Evolutionary conservation across 345 rosid genomes (phyloP), one percentile per base, ranked within the genome.

Genomic region (Citrus trifoliata): DNA sequence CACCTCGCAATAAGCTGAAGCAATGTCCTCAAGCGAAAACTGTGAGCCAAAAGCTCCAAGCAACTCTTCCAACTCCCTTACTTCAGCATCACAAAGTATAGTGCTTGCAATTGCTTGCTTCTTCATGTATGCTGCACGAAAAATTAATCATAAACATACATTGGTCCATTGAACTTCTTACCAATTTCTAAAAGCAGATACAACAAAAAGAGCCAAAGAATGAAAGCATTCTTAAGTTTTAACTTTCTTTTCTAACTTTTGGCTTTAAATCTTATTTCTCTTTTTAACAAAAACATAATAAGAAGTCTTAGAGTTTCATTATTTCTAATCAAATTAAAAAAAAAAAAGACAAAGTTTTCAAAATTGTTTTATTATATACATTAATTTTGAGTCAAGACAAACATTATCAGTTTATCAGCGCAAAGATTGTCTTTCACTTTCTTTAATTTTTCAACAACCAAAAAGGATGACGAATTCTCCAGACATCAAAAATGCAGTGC

Each of bases 1-100:
- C 10, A 88, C 79, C 80, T 84, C 81, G 40, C 63, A 81, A 82
- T 78, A 90, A 25, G 88, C 88, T 82, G 82, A 38, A 77, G 86
- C 81, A 62, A 88, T 85, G 74, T 86, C 90, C 75, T 90, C 87
- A 46, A 84, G 87, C 68, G 91, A 79, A 73, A 87, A 85, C 61
- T 76, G 75, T 48, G 87, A 80, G 18, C 91, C 89, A 79, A 88
- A 88, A 66, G 80, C 80, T 67, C 84, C 85, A 48, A 84, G 82
- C 80, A 90, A 85, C 65, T 75, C 82, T 77, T 79, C 79, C 77
- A 88, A 82, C 74, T 83, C 80, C 68, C 77, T 78, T 51, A 71
- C 67, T 71, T 84, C 85, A 18, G 73, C 75, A 79, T 82, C 86
- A 64, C 71, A 53, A 9, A 40, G 78, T n/a, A 85, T 70, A 73